Evolutionary conservation across 2,329 filamentous ascomycete genomes (phyloP).

Genomic region (Colletotrichum tanaceti): DNA sequence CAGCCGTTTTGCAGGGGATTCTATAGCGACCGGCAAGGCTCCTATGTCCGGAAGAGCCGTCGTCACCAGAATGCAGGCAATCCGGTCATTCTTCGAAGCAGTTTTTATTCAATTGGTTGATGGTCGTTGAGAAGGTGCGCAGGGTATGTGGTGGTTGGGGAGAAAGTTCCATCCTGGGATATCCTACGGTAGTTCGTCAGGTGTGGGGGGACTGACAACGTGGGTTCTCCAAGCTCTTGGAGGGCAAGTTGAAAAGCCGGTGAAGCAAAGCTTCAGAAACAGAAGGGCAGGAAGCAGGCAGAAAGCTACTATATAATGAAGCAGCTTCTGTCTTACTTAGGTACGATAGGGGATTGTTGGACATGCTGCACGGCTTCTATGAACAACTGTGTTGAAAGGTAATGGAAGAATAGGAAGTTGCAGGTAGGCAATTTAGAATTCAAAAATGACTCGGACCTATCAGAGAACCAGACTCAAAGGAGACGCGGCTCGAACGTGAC

Average conservation of each 20-base stretch:
- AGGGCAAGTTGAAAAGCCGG: constrained; percentile 12
- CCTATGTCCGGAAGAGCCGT: neutral
- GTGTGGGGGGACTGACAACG: constrained; percentile 35
- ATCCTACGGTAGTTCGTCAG: constrained; percentile 15
- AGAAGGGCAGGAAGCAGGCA: neutral
- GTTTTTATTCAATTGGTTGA: neutral
- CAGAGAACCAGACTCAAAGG: constrained; percentile 34
- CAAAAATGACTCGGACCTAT: constrained; percentile 43
- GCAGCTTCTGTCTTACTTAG: neutral
- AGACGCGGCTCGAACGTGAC: constrained; percentile 41
- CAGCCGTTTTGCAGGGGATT: neutral
- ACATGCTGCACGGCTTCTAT: constrained; percentile 1
- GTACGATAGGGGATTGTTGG: constrained; percentile 1
- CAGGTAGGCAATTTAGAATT: constrained; percentile 36
- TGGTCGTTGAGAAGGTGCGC: neutral
- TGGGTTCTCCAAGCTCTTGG: constrained; percentile 30
- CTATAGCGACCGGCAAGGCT: neutral
- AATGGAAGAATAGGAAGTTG: constrained; percentile 8
- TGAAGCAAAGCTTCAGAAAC: constrained; percentile 13
- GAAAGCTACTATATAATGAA: neutral
- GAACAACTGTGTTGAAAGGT: constrained; percentile 1
- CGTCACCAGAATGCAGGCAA: neutral
- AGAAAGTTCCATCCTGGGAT: constrained; percentile 34
- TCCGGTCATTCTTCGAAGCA: neutral
- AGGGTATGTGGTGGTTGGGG: neutral